A percentile compares a stretch with the other conserved stretches of the same genome.
Conservation (phyloP, 2,329 filamentous ascomycete species). For the Ascocoryne sarcoides region DNA sequence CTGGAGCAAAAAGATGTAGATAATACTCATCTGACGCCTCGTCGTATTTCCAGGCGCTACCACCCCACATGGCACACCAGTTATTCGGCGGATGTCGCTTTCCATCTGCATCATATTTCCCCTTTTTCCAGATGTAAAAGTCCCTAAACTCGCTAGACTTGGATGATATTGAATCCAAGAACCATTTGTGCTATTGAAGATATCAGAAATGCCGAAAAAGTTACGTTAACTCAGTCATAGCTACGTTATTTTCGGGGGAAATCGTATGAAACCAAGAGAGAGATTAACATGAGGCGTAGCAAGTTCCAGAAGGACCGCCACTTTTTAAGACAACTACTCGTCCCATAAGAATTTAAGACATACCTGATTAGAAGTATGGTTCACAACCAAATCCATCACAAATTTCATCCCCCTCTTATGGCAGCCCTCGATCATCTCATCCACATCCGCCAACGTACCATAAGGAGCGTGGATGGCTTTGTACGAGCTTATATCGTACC, state of each 20-base stretch:
- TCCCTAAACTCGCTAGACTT: constrained; percentile 45
- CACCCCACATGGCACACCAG: constrained; percentile 35
- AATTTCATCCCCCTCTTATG: constrained; percentile 55
- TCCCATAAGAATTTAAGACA: too few relatives aligned
- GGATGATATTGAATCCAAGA: constrained; percentile 41
- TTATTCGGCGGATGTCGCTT: constrained; percentile 35
- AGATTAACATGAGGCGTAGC: too few relatives aligned
- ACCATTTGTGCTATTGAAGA: constrained; percentile 50
- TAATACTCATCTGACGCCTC: constrained; percentile 44
- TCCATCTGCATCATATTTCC: constrained; percentile 29
- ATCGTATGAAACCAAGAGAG: too few relatives aligned
- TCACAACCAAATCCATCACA: constrained; percentile 65
- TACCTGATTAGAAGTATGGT: constrained; percentile 45
- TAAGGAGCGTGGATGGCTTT: constrained; percentile 57
- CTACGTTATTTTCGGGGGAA: too few relatives aligned
- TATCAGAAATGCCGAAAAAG: too few relatives aligned
- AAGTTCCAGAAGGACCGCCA: too few relatives aligned
- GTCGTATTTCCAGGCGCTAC: constrained; percentile 46
- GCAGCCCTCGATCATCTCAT: constrained; percentile 49
- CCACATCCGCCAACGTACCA: constrained; percentile 58
- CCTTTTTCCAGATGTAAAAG: constrained; percentile 56
- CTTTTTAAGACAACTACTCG: too few relatives aligned
- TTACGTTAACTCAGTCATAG: too few relatives aligned
- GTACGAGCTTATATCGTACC: constrained; percentile 66
- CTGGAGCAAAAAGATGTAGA: constrained; percentile 53